These are phyloP conservation scores for Beta macrorhiza DNA, from an alignment of 179 eudicot species.

Conservation along the genomic window DNA sequence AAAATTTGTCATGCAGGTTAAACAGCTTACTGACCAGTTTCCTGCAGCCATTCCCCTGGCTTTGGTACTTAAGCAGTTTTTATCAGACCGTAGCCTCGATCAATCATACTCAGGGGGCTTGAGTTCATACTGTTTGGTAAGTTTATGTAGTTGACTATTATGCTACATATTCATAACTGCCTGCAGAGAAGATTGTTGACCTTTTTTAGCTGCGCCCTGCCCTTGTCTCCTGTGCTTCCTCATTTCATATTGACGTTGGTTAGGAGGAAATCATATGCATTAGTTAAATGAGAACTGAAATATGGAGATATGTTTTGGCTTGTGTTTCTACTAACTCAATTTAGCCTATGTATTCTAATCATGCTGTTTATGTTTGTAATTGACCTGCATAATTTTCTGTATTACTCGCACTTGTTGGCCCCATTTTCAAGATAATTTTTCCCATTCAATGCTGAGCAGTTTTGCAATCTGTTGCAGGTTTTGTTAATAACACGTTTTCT, in stretches of 20 bases:
- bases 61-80: conserved; percentile 89
- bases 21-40: conserved; percentile 85
- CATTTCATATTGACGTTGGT: not conserved
- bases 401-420: not conserved
- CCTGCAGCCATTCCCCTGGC: conserved; percentile 93
- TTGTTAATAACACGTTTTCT: conserved; percentile 87
- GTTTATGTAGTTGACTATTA: not conserved
- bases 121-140: conserved; percentile 97
- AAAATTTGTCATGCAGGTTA: conserved; percentile 51
- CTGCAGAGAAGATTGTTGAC: not conserved
- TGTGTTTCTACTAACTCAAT: not conserved
- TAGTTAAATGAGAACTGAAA: not conserved
- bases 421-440: not conserved
- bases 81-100: conserved; percentile 94
- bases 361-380: not conserved
- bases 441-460: conserved; percentile 4
- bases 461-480: conserved; percentile 44
- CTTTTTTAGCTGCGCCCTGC: not conserved
- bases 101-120: conserved; percentile 97
- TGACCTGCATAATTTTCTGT: not conserved
- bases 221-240: not conserved
- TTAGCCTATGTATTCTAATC: not conserved
- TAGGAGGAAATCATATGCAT: not conserved
- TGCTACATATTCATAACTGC: conserved; percentile 1
- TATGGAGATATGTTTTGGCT: not conserved